These are phyloP conservation scores for Sporothrix globosa DNA, from an alignment of 2,329 filamentous ascomycete species.

Conservation along the genomic window DNA sequence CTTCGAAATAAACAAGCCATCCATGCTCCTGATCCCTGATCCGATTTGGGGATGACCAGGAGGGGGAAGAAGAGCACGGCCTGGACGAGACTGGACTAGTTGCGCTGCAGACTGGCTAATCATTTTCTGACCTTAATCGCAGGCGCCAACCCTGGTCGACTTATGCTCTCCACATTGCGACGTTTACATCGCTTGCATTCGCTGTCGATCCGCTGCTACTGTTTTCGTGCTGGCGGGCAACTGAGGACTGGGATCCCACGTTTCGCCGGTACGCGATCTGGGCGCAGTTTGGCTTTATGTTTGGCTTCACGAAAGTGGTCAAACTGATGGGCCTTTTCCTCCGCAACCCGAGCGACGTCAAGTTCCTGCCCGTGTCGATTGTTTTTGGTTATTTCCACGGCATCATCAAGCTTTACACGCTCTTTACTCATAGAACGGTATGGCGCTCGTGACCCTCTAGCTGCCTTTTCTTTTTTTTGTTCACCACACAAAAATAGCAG, in stretches of 20 bases:
- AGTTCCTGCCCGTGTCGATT: slow-evolving; percentile 82
- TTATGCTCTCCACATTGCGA: slow-evolving; percentile 90
- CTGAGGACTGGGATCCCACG: slow-evolving; percentile 60
- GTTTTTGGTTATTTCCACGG: slow-evolving; percentile 93
- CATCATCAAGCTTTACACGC: slow-evolving; percentile 86
- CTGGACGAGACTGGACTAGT: not conserved
- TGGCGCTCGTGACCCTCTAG: not conserved
- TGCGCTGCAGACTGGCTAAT: not conserved
- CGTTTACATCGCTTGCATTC: slow-evolving; percentile 85
- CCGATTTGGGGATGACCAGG: not conserved
- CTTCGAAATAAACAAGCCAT: not conserved
- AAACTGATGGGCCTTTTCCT: slow-evolving; percentile 87
- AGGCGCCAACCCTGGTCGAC: slow-evolving; percentile 93
- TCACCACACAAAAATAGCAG: not conserved
- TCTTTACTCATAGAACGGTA: slow-evolving; percentile 80
- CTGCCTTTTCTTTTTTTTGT: not conserved
- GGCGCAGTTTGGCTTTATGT: slow-evolving; percentile 72
- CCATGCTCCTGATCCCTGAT: not conserved
- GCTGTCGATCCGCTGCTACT: slow-evolving; percentile 75
- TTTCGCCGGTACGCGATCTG: slow-evolving; percentile 60
- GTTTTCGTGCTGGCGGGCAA: slow-evolving; percentile 69
- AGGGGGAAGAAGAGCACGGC: not conserved
- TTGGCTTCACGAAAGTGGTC: slow-evolving; percentile 82
- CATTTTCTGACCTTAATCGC: slow-evolving; percentile 26
- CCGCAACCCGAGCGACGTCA: slow-evolving; percentile 78